phyloP scores from a whole-genome alignment of 192 early-diverging fungal species.

The Coemansia sp. region DNA sequence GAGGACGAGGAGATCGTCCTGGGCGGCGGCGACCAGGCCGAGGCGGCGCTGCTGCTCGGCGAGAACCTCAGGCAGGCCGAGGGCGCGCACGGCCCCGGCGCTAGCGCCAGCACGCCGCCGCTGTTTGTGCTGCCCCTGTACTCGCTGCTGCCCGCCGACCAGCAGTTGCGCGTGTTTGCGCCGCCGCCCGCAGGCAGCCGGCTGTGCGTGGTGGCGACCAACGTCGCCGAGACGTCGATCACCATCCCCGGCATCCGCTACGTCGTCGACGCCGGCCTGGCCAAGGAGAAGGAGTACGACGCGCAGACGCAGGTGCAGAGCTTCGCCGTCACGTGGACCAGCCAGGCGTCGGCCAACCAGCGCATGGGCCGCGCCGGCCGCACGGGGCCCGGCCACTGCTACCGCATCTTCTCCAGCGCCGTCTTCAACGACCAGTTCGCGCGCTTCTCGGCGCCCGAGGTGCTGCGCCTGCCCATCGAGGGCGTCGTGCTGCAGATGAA shows the following conservation, averaged over 20 bases:
- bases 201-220: constrained; percentile 94
- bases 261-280: constrained; percentile 95
- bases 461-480: constrained; percentile 93
- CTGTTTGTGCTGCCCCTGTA: constrained; percentile 97
- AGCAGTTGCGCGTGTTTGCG: constrained; percentile 93
- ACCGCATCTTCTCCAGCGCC: constrained; percentile 90
- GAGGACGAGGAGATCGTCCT: constrained; percentile 50
- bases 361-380: constrained; percentile 97
- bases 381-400: constrained; percentile 96
- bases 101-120: constrained; percentile 51
- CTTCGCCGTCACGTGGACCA: constrained; percentile 92
- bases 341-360: constrained; percentile 92
- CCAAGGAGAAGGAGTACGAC: constrained; percentile 88
- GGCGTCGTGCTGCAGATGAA: constrained; percentile 98
- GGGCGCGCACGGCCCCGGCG: too few relatives aligned
- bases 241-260: constrained; percentile 96
- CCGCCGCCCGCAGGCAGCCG: constrained; percentile 85
- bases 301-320: constrained; percentile 86
- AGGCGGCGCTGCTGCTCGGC: constrained; percentile 58
- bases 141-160: constrained; percentile 87
- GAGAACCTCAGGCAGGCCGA: constrained; percentile 56
- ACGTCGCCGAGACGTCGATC: constrained; percentile 98
- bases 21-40: constrained; percentile 70
- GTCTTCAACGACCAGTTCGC: constrained; percentile 92
- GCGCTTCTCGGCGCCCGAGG: constrained; percentile 87